These are phyloP conservation scores for Neofusicoccum sp. DNA, from an alignment of 2,329 filamentous ascomycete genomes.

Conservation along the genomic window DNA sequence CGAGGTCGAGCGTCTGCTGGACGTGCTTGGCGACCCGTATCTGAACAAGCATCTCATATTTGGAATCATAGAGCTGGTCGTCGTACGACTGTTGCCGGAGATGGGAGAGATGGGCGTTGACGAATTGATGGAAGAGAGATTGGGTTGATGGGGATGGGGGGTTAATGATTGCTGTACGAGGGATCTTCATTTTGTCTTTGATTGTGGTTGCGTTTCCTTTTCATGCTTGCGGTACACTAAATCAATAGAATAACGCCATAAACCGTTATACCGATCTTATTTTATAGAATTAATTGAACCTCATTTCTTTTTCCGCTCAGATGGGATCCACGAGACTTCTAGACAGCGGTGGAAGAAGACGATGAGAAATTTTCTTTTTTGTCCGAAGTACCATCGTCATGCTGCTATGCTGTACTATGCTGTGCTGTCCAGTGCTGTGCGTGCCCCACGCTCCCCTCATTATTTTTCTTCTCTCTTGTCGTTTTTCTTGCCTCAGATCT, in stretches of 20 bases:
- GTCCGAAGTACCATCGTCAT: too few species aligned
- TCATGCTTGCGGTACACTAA: neutral
- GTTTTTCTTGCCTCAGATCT: neutral
- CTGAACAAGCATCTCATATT: slow-evolving; percentile 94
- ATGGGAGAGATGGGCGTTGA: slow-evolving; percentile 70
- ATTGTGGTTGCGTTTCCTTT: neutral
- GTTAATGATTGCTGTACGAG: neutral
- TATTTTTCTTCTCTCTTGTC: neutral
- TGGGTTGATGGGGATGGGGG: slow-evolving; percentile 41
- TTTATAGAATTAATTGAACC: too few species aligned
- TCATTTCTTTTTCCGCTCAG: too few species aligned
- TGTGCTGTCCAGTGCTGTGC: too few species aligned
- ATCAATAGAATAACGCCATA: neutral
- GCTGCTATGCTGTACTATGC: too few species aligned
- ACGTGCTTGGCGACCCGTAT: slow-evolving; percentile 78
- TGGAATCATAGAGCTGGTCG: slow-evolving; percentile 74
- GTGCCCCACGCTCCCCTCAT: neutral
- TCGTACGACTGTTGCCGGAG: slow-evolving; percentile 85
- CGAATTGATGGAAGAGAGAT: slow-evolving; percentile 74
- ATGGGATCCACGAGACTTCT: too few species aligned
- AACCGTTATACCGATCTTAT: neutral
- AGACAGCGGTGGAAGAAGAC: too few species aligned
- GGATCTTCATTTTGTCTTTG: neutral
- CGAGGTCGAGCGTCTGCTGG: slow-evolving; percentile 61
- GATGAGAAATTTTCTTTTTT: too few species aligned